phyloP scores from a whole-genome alignment of 805 yeast species.

The Sugiyamaella marilandica region DNA sequence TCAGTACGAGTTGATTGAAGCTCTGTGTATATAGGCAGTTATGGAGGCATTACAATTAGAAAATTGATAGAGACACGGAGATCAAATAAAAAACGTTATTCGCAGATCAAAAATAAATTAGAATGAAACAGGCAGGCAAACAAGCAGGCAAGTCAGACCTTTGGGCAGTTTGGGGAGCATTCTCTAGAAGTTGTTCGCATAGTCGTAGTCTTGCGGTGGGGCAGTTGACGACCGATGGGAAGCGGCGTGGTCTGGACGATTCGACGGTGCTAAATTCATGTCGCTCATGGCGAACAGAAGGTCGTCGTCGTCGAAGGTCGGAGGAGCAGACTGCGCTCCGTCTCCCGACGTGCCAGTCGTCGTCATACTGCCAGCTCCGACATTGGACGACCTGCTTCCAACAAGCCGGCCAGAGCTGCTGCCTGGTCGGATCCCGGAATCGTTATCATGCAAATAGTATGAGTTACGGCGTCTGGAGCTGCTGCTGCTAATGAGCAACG shows the following conservation, averaged over 20 bases:
- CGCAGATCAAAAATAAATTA: neutral
- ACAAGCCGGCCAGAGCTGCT: conserved; percentile 6
- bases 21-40: too few relatives aligned
- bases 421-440: conserved; percentile 7
- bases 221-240: neutral
- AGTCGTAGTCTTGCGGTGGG: neutral
- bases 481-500: neutral
- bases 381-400: neutral
- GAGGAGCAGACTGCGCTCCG: conserved; percentile 6
- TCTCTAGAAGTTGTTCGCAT: neutral
- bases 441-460: conserved; percentile 14
- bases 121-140: neutral
- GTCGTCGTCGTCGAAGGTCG: conserved; percentile 32
- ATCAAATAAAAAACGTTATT: too few relatives aligned
- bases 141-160: neutral
- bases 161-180: too few relatives aligned
- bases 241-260: neutral
- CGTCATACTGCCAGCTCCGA: neutral
- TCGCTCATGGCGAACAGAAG: conserved; percentile 38
- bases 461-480: conserved; percentile 10
- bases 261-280: conserved; percentile 23
- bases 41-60: too few relatives aligned
- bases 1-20: too few relatives aligned
- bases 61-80: too few relatives aligned
- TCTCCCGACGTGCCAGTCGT: neutral